These are phyloP conservation scores for Magnaporthiopsis incrustans DNA, from an alignment of 2,329 filamentous ascomycete species.

Conservation along the genomic window DNA sequence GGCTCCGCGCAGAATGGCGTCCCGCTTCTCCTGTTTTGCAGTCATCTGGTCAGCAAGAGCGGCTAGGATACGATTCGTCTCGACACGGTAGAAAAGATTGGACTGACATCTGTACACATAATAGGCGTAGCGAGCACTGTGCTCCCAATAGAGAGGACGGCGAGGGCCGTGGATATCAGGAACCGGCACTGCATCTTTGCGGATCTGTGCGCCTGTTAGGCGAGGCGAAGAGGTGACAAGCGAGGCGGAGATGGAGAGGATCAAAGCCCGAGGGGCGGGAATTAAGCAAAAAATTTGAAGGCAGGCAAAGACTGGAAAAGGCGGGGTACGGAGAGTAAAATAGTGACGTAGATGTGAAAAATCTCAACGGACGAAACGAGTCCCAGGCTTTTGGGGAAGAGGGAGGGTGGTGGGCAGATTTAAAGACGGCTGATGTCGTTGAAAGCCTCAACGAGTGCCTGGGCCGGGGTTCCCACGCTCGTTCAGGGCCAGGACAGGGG, in stretches of 20 bases:
- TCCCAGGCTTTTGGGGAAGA: neutral
- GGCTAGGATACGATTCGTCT: neutral
- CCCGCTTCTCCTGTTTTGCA: conserved; percentile 23
- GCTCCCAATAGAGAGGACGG: conserved; percentile 18
- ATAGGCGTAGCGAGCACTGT: conserved; percentile 25
- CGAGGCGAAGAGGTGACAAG: neutral
- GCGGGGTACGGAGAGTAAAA: neutral
- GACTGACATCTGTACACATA: conserved; percentile 30
- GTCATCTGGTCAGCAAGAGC: neutral
- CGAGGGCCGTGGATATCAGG: conserved; percentile 16
- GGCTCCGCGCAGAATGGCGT: conserved; percentile 38
- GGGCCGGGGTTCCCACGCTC: neutral
- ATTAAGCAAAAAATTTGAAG: neutral
- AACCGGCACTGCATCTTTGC: conserved; percentile 19
- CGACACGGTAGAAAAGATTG: neutral
- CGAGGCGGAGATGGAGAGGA: neutral
- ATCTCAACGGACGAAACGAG: neutral
- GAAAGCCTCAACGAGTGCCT: neutral
- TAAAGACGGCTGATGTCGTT: neutral
- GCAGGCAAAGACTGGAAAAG: neutral
- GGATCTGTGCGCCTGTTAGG: neutral
- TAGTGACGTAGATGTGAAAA: neutral
- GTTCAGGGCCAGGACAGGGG: neutral
- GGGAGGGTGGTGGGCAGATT: neutral
- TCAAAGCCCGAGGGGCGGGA: too few relatives aligned